These are phyloP conservation scores for Sclerotinia subarctica DNA, from an alignment of 2,329 filamentous ascomycete species.

Conservation along the genomic window DNA sequence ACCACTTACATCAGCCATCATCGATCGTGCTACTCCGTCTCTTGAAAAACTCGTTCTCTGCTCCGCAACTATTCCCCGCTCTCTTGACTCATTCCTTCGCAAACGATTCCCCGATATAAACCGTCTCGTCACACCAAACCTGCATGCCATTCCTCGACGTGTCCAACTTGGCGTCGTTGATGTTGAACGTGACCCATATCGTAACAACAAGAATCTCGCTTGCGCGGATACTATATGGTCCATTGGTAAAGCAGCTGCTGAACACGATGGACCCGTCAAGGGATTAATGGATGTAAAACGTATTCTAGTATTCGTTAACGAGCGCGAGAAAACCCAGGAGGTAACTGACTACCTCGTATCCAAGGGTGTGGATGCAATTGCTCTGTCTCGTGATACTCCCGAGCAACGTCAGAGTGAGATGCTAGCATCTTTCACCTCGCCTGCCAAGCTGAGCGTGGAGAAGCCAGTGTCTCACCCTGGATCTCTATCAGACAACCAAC, in stretches of 20 bases:
- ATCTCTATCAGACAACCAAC: constrained; percentile 41
- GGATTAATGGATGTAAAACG: constrained; percentile 68
- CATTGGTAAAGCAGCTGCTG: constrained; percentile 72
- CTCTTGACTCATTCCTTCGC: constrained; percentile 80
- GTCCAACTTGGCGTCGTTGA: constrained; percentile 94
- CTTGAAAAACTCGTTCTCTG: constrained; percentile 86
- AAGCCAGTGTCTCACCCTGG: constrained; percentile 38
- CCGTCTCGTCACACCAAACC: constrained; percentile 88
- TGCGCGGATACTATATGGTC: constrained; percentile 95
- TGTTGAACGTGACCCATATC: constrained; percentile 87
- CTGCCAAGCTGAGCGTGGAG: not conserved
- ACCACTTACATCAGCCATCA: constrained; percentile 74
- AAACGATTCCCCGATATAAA: constrained; percentile 77
- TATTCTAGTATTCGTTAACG: constrained; percentile 94
- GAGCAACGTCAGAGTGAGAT: constrained; percentile 75
- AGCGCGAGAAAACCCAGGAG: constrained; percentile 82
- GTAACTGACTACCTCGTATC: constrained; percentile 73
- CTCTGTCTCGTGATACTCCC: constrained; percentile 79
- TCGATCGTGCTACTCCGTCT: constrained; percentile 78
- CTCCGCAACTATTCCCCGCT: constrained; percentile 91
- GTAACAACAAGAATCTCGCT: constrained; percentile 86
- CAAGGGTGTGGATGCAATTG: constrained; percentile 86
- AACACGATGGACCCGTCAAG: constrained; percentile 54
- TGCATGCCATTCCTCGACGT: constrained; percentile 91
- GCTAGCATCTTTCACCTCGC: constrained; percentile 66